phyloP scores from a whole-genome alignment of 345 rosid genomes.

The Triadica sebifera region DNA sequence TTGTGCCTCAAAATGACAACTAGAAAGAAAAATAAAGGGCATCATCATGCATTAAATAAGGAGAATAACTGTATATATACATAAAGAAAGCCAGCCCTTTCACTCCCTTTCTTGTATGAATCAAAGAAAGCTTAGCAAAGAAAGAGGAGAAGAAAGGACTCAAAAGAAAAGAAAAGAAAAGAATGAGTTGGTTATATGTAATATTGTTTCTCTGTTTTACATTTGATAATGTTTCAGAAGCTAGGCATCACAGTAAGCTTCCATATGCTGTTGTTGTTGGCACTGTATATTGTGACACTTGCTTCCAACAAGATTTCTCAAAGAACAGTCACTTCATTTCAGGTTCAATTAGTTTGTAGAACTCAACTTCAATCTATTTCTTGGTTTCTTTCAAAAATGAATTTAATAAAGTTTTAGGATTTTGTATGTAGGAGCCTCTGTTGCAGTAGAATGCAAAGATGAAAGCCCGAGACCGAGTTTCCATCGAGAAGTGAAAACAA shows the following conservation, averaged over 20 bases:
- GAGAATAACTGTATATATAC: neutral
- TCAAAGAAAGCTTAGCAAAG: neutral
- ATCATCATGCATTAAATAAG: neutral
- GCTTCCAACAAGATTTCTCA: constrained; percentile 57
- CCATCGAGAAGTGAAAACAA: constrained; percentile 59
- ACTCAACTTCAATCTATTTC: neutral
- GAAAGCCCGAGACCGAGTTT: constrained; percentile 45
- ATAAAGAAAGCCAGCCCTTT: neutral
- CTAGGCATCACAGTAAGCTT: constrained; percentile 32
- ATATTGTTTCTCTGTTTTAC: constrained; percentile 28
- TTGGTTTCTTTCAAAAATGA: neutral
- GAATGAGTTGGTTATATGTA: constrained; percentile 40
- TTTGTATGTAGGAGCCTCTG: constrained; percentile 60
- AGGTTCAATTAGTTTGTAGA: constrained; percentile 34
- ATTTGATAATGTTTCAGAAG: constrained; percentile 26
- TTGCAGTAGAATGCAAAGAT: constrained; percentile 67
- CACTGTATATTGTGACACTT: constrained; percentile 85
- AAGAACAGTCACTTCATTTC: constrained; percentile 67
- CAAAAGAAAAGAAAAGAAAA: neutral
- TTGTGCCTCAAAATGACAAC: neutral
- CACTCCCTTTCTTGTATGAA: neutral
- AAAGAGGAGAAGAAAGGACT: no score
- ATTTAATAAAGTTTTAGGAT: neutral
- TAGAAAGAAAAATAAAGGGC: neutral
- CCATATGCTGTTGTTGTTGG: constrained; percentile 73